Base-by-base conservation (phyloP, 2,329 filamentous ascomycete genomes). In the Beauveria rudraprayagi region DNA sequence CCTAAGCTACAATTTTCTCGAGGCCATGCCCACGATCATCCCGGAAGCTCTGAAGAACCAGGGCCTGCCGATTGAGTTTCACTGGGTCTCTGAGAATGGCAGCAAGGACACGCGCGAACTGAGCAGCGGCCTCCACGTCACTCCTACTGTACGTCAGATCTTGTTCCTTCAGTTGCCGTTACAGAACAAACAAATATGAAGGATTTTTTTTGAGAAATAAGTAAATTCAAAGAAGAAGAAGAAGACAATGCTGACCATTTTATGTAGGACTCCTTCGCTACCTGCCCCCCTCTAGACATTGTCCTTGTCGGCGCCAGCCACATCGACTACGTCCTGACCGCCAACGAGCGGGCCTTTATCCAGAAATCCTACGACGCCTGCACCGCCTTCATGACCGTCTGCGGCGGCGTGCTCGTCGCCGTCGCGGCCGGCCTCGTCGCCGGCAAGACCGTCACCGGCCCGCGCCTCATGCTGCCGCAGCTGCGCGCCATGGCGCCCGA, bases 271-370 rank as follows among this genome's bases (percentile, higher is more conserved):
- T 72, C 72, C 0, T 78, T 77, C 30, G 69, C 69, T 3, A 69
- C 69, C 1, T 77, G 75, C 50, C 76, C 76, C 0, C 64, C 69
- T 0, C 68, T 78, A 7, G 76, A 78, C 62, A 71, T 78, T 54
- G 71, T 73, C 19, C 68, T 78, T 48, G 73, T 77, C 60, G 76
- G 76, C 0, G 76, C 76, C 6, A 66, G 71, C 40, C 43, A 67
- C 14, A 4, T 63, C 1, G 53, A 44, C 2, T 73, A 77, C 57
- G 61, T 63, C 5, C 65, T 67, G 3, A 74, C 54, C n/a, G 67
- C 70, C 10, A 62, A 65, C 5, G 76, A 78, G 58, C 62, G 74
- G 2, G 67, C 65, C 8, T 78, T 71, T 63, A 63, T 77, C 44
- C 73, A 71, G 53, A 73, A 75, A 62, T 61, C 66, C 9, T 72